Conservation (phyloP, 306 rosid species). For the Cyamopsis tetragonoloba region DNA sequence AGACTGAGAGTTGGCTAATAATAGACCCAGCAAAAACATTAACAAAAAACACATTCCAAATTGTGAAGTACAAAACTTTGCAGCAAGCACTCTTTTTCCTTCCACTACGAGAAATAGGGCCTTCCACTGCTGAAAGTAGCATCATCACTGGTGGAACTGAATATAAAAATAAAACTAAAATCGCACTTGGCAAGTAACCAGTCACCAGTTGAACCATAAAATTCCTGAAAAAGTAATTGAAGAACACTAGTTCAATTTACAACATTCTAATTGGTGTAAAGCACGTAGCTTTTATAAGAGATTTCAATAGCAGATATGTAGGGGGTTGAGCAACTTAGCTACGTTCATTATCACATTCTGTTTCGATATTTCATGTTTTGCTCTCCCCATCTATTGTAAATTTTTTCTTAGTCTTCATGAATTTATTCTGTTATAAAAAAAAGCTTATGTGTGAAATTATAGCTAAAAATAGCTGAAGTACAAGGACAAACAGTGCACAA, state of each 20-base stretch:
- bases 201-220: slow-evolving; percentile 63
- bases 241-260: slow-evolving; percentile 14
- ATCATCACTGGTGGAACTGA: slow-evolving; percentile 81
- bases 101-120: slow-evolving; percentile 78
- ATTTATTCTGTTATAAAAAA: neutral
- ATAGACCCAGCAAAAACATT: slow-evolving; percentile 81
- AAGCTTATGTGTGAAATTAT: neutral
- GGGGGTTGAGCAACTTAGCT: neutral
- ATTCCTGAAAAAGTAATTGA: slow-evolving; percentile 50
- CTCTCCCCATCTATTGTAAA: neutral
- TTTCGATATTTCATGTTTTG: neutral
- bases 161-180: slow-evolving; percentile 62
- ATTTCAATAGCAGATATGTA: neutral
- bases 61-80: slow-evolving; percentile 81
- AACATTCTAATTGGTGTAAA: neutral
- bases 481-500: neutral
- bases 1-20: slow-evolving; percentile 55
- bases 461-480: neutral
- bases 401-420: neutral
- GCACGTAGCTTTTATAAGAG: neutral
- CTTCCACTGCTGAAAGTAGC: slow-evolving; percentile 74
- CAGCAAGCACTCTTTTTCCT: slow-evolving; percentile 86
- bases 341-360: neutral
- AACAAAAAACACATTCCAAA: slow-evolving; percentile 94
- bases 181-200: slow-evolving; percentile 92